Conservation (phyloP, 208 protist species). For the Acanthamoeba triangularis region DNA sequence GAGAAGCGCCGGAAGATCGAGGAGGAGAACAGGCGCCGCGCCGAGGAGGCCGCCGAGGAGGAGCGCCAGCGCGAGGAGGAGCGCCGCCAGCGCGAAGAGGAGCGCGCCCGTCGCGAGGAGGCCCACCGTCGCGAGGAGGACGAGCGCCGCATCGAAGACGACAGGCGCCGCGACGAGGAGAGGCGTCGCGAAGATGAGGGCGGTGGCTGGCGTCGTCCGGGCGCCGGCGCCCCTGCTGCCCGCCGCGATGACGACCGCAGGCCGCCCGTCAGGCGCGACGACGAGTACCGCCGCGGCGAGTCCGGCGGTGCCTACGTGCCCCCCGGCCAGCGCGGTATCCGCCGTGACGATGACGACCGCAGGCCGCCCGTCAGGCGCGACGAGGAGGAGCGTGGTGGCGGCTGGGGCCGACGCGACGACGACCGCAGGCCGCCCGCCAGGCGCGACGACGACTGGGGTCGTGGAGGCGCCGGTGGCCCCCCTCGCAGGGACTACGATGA, state of each 20-base stretch:
- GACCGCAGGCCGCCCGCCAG: not conserved
- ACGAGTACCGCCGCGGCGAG: not conserved
- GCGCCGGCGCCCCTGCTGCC: not conserved
- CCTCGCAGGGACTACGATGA: slow-evolving; percentile 3
- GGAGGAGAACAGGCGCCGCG: slow-evolving; percentile 28
- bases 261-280: not conserved
- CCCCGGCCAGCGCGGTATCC: not conserved
- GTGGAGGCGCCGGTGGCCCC: not conserved
- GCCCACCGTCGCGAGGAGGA: slow-evolving; percentile 32
- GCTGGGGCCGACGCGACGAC: not conserved
- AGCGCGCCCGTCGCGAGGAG: slow-evolving; percentile 9
- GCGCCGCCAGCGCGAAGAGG: not conserved
- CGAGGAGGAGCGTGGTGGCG: not conserved
- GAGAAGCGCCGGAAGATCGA: slow-evolving; percentile 11
- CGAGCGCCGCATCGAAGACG: slow-evolving; percentile 27
- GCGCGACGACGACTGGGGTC: slow-evolving; percentile 9
- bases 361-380: not conserved
- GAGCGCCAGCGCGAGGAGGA: slow-evolving; percentile 42
- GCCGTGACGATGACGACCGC: not conserved
- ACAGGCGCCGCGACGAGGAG: slow-evolving; percentile 6
- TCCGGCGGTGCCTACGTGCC: slow-evolving; percentile 34
- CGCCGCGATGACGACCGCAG: not conserved
- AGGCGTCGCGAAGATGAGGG: not conserved
- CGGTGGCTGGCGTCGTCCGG: not conserved
- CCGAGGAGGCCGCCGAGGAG: slow-evolving; percentile 59